Conservation (phyloP, 495 filamentous ascomycete species). For the Neurospora sp. region DNA sequence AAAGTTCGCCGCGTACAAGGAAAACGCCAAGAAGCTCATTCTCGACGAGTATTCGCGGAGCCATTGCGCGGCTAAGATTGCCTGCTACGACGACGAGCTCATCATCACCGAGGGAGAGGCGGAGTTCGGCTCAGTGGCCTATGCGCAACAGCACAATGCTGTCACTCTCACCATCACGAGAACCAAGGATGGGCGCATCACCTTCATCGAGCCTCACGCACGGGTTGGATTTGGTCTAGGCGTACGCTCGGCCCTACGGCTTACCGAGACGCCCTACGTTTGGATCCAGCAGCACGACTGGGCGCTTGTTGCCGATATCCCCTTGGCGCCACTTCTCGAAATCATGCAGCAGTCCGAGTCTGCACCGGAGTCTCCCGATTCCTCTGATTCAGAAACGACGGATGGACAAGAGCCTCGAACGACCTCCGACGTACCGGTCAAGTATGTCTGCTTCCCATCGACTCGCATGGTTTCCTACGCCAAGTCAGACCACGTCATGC, state of each 20-base stretch:
- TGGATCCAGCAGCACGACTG: constrained; percentile 44
- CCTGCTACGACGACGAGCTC: not conserved
- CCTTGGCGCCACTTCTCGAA: constrained; percentile 24
- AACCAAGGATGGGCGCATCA: constrained; percentile 24
- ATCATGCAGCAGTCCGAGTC: constrained; percentile 25
- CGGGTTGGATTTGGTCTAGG: constrained; percentile 37
- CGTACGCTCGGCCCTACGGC: constrained; percentile 31
- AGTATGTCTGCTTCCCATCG: constrained; percentile 33
- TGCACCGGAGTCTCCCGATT: not conserved
- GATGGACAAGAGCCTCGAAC: not conserved
- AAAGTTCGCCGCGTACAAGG: constrained; percentile 28
- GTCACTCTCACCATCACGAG: constrained; percentile 24
- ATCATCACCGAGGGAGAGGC: constrained; percentile 16
- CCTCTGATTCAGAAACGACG: not conserved
- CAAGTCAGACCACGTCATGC: constrained; percentile 28
- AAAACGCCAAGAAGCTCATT: constrained; percentile 28
- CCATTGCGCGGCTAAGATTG: not conserved
- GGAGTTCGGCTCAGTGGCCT: constrained; percentile 30
- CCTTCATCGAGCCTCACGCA: constrained; percentile 31
- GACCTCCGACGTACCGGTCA: constrained; percentile 14
- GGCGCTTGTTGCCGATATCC: constrained; percentile 30
- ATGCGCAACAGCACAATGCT: constrained; percentile 20
- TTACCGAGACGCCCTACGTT: constrained; percentile 32
- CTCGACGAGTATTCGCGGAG: constrained; percentile 16
- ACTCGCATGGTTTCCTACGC: constrained; percentile 34